Evolutionary conservation across 352 stramenopile species (phyloP).

Genomic region (Pilasporangium apinafurcum): DNA sequence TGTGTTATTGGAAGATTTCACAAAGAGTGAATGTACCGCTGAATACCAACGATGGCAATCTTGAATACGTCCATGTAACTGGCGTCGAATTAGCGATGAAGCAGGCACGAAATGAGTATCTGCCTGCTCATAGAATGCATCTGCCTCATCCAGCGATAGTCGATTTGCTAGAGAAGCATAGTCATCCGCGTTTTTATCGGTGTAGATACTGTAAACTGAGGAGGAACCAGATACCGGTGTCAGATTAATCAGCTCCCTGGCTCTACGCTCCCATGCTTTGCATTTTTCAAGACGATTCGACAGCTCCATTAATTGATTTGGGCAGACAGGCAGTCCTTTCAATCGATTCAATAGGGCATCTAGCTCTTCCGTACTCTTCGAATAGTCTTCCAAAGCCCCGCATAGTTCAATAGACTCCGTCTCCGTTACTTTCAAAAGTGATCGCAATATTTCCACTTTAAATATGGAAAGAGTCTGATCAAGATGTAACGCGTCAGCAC

Average conservation of each 20-base stretch:
- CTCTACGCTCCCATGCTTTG: conserved; percentile 41
- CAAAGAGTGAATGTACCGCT: conserved; percentile 44
- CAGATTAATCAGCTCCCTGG: conserved; percentile 30
- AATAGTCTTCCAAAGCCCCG: conserved; percentile 20
- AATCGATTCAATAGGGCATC: conserved; percentile 31
- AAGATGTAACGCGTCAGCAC: conserved; percentile 18
- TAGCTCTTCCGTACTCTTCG: conserved; percentile 43
- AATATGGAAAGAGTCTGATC: conserved; percentile 7
- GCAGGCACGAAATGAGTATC: conserved; percentile 51
- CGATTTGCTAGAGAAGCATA: conserved; percentile 15
- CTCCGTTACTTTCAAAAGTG: conserved; percentile 23
- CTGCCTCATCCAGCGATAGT: conserved; percentile 34
- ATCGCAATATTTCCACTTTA: conserved; percentile 33
- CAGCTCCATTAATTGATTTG: conserved; percentile 30
- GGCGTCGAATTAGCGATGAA: conserved; percentile 52
- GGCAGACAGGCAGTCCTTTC: conserved; percentile 25
- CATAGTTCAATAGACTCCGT: conserved; percentile 15
- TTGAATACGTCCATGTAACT: conserved; percentile 55
- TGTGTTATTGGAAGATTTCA: conserved; percentile 30
- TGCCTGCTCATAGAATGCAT: conserved; percentile 45
- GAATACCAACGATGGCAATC: conserved; percentile 64
- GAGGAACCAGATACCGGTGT: neutral
- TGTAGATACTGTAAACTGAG: no score
- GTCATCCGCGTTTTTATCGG: no score
- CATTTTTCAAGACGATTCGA: conserved; percentile 46